A percentile compares a stretch with the other conserved stretches of the same genome.
phyloP scores from a whole-genome alignment of 371 early-diverging fungal genomes.

The Mycotypha africana region DNA sequence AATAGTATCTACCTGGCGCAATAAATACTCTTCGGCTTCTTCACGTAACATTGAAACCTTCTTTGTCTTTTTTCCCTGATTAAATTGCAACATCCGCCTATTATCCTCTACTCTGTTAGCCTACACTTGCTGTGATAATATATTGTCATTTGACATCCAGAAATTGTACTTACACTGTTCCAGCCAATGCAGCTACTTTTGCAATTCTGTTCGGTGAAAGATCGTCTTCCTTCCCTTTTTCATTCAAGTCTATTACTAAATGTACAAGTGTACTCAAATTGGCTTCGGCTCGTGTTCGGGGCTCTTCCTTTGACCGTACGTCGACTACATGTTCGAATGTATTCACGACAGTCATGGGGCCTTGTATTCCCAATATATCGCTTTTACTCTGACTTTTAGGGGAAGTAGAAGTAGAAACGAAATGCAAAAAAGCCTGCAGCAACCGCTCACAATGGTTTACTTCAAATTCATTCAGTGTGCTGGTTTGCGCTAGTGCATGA shows the following conservation, averaged over 20 bases:
- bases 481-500: constrained; percentile 33
- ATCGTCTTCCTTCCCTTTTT: constrained; percentile 5
- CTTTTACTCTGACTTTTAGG: constrained; percentile 14
- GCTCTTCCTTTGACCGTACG: constrained; percentile 25
- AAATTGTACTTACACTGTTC: constrained; percentile 26
- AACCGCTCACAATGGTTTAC: constrained; percentile 20
- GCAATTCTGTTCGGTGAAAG: constrained; percentile 7
- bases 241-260: constrained; percentile 6
- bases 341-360: constrained; percentile 20
- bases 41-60: constrained; percentile 12
- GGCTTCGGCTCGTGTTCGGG: constrained; percentile 24
- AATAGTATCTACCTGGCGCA: constrained; percentile 13
- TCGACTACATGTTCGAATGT: constrained; percentile 37
- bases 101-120: neutral
- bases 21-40: constrained; percentile 13
- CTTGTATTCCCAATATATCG: constrained; percentile 7
- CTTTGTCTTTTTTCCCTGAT: constrained; percentile 28
- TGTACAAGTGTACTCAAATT: constrained; percentile 18
- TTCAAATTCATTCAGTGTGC: constrained; percentile 33
- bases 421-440: constrained; percentile 17
- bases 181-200: constrained; percentile 25
- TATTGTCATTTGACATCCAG: neutral
- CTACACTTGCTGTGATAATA: neutral
- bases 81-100: constrained; percentile 39
- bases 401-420: no score